phyloP scores from a whole-genome alignment of 371 early-diverging fungal species.

The Dinochytrium kinnereticum region DNA sequence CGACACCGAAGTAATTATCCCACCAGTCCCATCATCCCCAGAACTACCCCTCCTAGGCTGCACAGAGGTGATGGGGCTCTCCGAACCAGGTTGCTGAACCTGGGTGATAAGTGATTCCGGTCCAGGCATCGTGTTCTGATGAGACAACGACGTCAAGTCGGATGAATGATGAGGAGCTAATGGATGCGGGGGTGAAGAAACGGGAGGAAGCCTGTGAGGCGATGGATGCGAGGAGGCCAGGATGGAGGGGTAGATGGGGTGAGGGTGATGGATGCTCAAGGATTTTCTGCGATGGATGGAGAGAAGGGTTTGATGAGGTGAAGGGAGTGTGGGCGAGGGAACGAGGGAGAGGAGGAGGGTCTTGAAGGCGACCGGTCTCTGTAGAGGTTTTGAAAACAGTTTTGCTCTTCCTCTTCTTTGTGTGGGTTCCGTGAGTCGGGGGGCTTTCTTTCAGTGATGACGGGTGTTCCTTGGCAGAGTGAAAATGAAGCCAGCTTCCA shows the following conservation, averaged over 20 bases:
- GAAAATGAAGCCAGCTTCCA: too few species aligned
- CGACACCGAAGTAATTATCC: background rate
- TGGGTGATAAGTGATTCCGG: slow-evolving; percentile 20
- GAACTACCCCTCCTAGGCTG: background rate
- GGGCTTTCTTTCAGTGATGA: too few species aligned
- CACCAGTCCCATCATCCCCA: background rate
- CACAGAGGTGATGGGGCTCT: background rate
- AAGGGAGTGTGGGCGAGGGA: too few species aligned
- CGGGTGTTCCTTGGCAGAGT: too few species aligned
- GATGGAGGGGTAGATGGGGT: background rate
- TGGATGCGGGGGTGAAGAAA: background rate
- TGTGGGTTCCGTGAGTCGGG: too few species aligned
- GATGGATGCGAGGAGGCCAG: slow-evolving; percentile 3
- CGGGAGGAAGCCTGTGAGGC: background rate
- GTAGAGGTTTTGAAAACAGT: too few species aligned
- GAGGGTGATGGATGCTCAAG: too few species aligned
- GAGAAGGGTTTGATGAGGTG: too few species aligned
- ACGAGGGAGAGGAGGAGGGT: too few species aligned
- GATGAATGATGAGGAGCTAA: slow-evolving; percentile 3
- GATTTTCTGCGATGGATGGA: too few species aligned
- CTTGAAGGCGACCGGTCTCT: too few species aligned
- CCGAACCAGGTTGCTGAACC: background rate
- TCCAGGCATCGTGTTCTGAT: background rate
- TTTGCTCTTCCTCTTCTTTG: too few species aligned
- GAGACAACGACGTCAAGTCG: background rate